These are phyloP conservation scores for Auricularia sp. DNA, from an alignment of 768 basidiomycete species.

Conservation along the genomic window DNA sequence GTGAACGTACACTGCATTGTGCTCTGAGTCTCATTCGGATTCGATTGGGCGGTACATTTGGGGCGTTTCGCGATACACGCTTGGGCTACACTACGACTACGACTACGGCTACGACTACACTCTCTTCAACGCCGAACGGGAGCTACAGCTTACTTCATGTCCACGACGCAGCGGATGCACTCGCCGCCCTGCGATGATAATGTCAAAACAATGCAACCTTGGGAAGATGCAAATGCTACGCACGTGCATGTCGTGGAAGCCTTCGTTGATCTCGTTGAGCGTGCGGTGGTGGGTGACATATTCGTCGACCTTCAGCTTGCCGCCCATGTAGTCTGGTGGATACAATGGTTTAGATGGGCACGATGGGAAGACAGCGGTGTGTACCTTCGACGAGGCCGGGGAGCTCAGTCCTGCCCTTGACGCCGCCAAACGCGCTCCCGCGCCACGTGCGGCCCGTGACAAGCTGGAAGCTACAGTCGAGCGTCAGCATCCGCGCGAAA, in stretches of 20 bases:
- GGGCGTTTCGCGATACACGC: not conserved
- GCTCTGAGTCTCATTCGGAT: not conserved
- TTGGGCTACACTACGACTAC: not conserved
- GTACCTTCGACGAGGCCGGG: slow-evolving; percentile 86
- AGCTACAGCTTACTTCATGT: slow-evolving; percentile 44
- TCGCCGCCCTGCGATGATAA: slow-evolving; percentile 48
- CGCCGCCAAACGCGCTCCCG: slow-evolving; percentile 92
- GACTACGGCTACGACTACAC: slow-evolving; percentile 1
- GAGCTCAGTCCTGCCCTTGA: slow-evolving; percentile 93
- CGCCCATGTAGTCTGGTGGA: slow-evolving; percentile 62
- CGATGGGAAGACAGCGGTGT: slow-evolving; percentile 5
- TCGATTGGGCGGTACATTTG: not conserved
- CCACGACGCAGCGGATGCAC: slow-evolving; percentile 91
- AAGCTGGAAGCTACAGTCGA: slow-evolving; percentile 33
- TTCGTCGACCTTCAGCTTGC: slow-evolving; percentile 84
- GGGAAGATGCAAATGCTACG: slow-evolving; percentile 23
- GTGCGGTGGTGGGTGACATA: slow-evolving; percentile 84
- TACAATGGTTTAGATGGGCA: slow-evolving; percentile 7
- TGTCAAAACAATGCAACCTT: not conserved
- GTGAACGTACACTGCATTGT: too few relatives aligned
- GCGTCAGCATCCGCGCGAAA: too few relatives aligned
- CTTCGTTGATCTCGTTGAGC: slow-evolving; percentile 68
- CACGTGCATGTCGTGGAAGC: slow-evolving; percentile 96
- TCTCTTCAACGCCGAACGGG: not conserved
- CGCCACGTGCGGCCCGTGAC: slow-evolving; percentile 92